These are phyloP conservation scores for Cryomyces minteri DNA, from an alignment of 495 filamentous ascomycete genomes.

Conservation along the genomic window DNA sequence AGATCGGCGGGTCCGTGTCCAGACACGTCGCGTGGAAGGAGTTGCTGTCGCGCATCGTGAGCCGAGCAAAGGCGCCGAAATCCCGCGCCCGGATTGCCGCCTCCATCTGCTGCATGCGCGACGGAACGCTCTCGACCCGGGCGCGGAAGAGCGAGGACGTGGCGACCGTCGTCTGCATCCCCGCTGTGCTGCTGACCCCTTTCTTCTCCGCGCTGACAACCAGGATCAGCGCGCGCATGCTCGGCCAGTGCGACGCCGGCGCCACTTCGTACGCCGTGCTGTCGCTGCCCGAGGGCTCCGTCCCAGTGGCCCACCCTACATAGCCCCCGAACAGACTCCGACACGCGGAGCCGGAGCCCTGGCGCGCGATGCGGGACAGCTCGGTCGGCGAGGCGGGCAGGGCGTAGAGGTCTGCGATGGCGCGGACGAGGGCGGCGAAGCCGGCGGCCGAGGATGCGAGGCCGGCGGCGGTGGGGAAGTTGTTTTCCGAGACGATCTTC, in stretches of 20 bases:
- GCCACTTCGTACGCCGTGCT: conserved; percentile 74
- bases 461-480: conserved; percentile 97
- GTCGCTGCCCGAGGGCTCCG: conserved; percentile 55
- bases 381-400: conserved; percentile 60
- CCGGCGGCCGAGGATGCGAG: conserved; percentile 85
- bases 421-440: conserved; percentile 84
- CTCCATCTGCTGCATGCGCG: conserved; percentile 74
- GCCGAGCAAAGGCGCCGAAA: conserved; percentile 70
- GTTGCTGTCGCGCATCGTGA: conserved; percentile 94
- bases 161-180: conserved; percentile 90
- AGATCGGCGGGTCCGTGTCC: conserved; percentile 91
- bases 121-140: conserved; percentile 61
- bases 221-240: conserved; percentile 78
- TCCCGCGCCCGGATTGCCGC: conserved; percentile 55
- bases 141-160: conserved; percentile 68
- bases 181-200: conserved; percentile 72
- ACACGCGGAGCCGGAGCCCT: conserved; percentile 88
- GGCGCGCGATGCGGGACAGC: conserved; percentile 76
- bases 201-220: conserved; percentile 90
- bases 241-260: conserved; percentile 74
- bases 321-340: conserved; percentile 85
- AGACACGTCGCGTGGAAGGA: conserved; percentile 88
- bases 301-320: conserved; percentile 77
- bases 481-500: conserved; percentile 80
- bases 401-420: conserved; percentile 80